These are phyloP conservation scores for Penicillium coprophilum DNA, from an alignment of 495 filamentous ascomycete genomes.

Conservation along the genomic window DNA sequence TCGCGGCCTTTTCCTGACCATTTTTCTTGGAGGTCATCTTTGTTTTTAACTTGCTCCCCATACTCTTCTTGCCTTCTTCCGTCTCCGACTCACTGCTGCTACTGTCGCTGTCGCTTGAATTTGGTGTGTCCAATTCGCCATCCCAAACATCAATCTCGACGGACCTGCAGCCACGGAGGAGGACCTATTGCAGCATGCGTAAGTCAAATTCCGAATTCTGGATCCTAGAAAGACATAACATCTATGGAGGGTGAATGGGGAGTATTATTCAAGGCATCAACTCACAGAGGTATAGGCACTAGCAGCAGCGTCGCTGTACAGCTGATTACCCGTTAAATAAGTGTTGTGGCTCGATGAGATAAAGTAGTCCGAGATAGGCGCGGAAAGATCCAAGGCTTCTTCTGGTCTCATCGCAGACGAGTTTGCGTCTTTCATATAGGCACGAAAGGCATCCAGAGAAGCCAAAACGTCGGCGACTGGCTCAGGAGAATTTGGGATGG, in stretches of 20 bases:
- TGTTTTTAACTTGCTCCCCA: constrained; percentile 14
- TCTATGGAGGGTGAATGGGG: background rate
- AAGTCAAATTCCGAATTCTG: background rate
- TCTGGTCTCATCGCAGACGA: constrained; percentile 44
- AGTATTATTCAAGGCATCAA: constrained; percentile 3
- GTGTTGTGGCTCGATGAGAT: constrained; percentile 95
- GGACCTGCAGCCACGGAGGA: constrained; percentile 81
- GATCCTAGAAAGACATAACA: background rate
- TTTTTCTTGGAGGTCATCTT: constrained; percentile 23
- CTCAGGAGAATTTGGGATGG: background rate
- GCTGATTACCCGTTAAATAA: constrained; percentile 88
- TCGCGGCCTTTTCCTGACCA: constrained; percentile 20
- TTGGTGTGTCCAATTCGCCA: constrained; percentile 56
- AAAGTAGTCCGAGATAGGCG: constrained; percentile 82
- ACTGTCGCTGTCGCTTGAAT: constrained; percentile 25
- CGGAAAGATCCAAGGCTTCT: constrained; percentile 51
- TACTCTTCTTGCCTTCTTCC: constrained; percentile 13
- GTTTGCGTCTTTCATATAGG: constrained; percentile 59
- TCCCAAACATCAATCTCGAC: constrained; percentile 98
- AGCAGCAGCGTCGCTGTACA: constrained; percentile 77
- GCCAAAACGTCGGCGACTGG: constrained; percentile 22
- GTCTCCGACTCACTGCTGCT: constrained; percentile 30
- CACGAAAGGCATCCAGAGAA: constrained; percentile 52
- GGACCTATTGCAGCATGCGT: constrained; percentile 43
- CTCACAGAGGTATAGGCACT: constrained; percentile 80